phyloP scores from a whole-genome alignment of 2,329 filamentous ascomycete species.

The Calonectria pteridis region DNA sequence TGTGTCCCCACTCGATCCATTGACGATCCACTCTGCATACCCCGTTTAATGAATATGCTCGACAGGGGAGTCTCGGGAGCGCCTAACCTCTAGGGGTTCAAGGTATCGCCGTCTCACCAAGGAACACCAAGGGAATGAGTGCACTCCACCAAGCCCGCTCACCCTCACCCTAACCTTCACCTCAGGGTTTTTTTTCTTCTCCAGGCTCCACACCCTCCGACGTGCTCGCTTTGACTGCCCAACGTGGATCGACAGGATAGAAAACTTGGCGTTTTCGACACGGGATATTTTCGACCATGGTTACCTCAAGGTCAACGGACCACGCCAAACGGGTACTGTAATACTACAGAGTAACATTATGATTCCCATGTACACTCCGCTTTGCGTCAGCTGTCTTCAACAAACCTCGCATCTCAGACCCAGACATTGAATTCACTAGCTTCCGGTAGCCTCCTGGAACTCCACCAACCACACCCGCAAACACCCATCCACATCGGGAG shows the following conservation, averaged over 20 bases:
- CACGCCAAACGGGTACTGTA: not conserved
- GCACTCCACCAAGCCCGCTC: constrained; percentile 15
- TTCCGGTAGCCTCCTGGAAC: constrained; percentile 27
- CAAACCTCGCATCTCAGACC: constrained; percentile 17
- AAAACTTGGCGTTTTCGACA: not conserved
- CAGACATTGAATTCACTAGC: constrained; percentile 31
- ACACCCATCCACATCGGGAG: constrained; percentile 27
- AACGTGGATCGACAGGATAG: constrained; percentile 14
- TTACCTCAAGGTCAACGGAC: not conserved
- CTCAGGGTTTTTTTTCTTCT: constrained; percentile 20
- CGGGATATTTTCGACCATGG: not conserved
- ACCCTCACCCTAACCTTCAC: constrained; percentile 28
- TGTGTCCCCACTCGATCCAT: not conserved
- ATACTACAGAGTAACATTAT: not conserved
- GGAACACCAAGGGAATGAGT: constrained; percentile 26
- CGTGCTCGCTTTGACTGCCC: constrained; percentile 15
- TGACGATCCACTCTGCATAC: not conserved
- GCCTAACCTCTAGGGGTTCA: constrained; percentile 48
- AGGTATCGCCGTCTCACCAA: constrained; percentile 44
- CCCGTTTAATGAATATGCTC: constrained; percentile 12
- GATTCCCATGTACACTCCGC: constrained; percentile 4
- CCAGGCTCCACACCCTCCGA: not conserved
- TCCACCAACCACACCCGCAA: constrained; percentile 29
- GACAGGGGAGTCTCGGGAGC: constrained; percentile 41
- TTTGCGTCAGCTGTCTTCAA: constrained; percentile 3